A percentile compares a stretch with the other conserved stretches of the same genome.
These are phyloP conservation scores for Adansonia rubrostipa DNA, from an alignment of 441 rosid genomes.

Conservation along the genomic window DNA sequence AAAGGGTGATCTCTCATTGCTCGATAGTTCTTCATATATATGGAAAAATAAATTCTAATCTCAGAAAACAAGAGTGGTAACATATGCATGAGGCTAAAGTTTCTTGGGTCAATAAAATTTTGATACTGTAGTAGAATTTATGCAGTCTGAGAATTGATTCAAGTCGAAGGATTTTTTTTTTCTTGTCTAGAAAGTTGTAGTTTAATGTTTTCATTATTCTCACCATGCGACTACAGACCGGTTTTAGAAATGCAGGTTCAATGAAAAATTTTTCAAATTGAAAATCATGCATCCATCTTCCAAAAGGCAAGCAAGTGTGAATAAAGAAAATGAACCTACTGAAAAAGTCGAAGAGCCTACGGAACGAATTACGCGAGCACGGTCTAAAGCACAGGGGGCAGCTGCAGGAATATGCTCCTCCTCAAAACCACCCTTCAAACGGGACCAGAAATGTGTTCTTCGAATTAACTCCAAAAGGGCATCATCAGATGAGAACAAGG, in stretches of 20 bases:
- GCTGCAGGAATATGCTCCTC: constrained; percentile 51
- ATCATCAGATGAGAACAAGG: constrained; percentile 48
- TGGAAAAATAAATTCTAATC: not conserved
- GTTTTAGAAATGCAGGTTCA: constrained; percentile 45
- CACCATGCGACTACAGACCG: constrained; percentile 22
- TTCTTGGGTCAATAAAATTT: not conserved
- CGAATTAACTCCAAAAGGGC: constrained; percentile 48
- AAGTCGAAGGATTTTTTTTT: not conserved
- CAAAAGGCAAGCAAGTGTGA: constrained; percentile 55
- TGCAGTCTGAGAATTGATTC: not conserved
- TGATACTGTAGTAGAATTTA: not conserved
- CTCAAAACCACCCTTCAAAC: constrained; percentile 61
- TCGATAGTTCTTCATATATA: not conserved
- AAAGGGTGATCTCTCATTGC: not conserved
- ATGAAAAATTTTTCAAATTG: constrained; percentile 41
- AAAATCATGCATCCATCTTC: constrained; percentile 40
- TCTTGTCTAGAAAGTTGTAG: not conserved
- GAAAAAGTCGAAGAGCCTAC: constrained; percentile 43
- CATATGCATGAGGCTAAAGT: not conserved
- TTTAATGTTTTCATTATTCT: constrained; percentile 14
- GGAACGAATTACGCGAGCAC: constrained; percentile 70
- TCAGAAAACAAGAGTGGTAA: not conserved
- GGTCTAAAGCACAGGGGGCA: constrained; percentile 60
- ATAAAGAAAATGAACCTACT: constrained; percentile 53
- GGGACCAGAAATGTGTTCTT: constrained; percentile 52